These are phyloP conservation scores for Tricholoma flavovirens DNA, from an alignment of 768 basidiomycete genomes.

Conservation along the genomic window DNA sequence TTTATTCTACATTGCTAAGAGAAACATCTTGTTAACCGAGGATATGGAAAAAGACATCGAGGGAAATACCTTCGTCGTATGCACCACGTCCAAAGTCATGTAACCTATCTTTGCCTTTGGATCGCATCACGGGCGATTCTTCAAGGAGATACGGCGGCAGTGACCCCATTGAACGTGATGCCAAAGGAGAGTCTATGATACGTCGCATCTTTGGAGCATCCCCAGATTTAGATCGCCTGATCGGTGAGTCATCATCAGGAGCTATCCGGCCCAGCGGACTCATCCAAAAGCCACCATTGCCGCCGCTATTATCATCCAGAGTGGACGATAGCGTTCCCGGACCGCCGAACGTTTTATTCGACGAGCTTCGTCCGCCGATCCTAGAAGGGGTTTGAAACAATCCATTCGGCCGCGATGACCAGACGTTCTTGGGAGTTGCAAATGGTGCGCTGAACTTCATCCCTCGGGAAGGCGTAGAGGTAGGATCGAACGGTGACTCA, in stretches of 20 bases:
- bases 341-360: conserved; percentile 23
- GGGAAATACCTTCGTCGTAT: conserved; percentile 3
- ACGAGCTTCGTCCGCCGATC: conserved; percentile 24
- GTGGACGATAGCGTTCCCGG: conserved; percentile 23
- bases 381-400: conserved; percentile 52
- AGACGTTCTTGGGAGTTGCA: conserved; percentile 56
- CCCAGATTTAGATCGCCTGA: conserved; percentile 35
- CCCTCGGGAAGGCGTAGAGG: conserved; percentile 76
- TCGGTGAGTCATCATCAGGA: conserved; percentile 48
- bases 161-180: conserved; percentile 17
- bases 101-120: conserved; percentile 10
- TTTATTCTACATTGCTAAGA: not conserved
- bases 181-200: conserved; percentile 28
- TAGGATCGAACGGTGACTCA: conserved; percentile 67
- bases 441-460: conserved; percentile 56
- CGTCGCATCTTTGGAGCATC: conserved; percentile 28
- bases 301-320: conserved; percentile 25
- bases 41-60: not conserved
- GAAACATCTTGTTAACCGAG: not conserved
- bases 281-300: conserved; percentile 10
- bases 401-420: conserved; percentile 37
- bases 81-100: conserved; percentile 3
- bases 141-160: conserved; percentile 19
- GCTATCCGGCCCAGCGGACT: conserved; percentile 19
- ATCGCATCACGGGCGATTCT: conserved; percentile 31